phyloP scores from a whole-genome alignment of 2,329 filamentous ascomycete species.

The Pestalotiopsis sp. region DNA sequence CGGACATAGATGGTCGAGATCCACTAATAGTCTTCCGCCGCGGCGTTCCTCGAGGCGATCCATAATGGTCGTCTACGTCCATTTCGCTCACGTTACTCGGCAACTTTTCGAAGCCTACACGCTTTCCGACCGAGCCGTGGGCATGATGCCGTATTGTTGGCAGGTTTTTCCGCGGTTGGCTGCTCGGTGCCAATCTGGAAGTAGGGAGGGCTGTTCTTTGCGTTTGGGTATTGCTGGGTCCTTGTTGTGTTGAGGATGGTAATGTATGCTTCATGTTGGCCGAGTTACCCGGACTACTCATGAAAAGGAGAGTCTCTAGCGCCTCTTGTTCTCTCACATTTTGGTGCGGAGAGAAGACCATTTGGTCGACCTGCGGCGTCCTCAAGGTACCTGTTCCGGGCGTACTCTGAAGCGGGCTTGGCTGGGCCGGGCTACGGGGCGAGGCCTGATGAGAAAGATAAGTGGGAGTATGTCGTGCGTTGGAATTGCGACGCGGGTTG shows the following conservation, averaged over 20 bases:
- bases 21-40: conserved; percentile 44
- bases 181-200: conserved; percentile 30
- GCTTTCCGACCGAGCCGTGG: conserved; percentile 36
- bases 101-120: conserved; percentile 49
- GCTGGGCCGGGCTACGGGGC: conserved; percentile 38
- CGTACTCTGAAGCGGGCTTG: conserved; percentile 40
- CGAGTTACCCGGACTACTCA: conserved; percentile 77
- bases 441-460: conserved; percentile 52
- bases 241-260: conserved; percentile 37
- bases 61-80: conserved; percentile 43
- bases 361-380: conserved; percentile 46
- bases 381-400: conserved; percentile 33
- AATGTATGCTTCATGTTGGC: conserved; percentile 60
- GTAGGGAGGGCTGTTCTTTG: conserved; percentile 45
- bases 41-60: conserved; percentile 41
- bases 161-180: conserved; percentile 50
- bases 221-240: conserved; percentile 14
- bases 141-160: conserved; percentile 46
- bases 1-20: conserved; percentile 37
- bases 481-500: conserved; percentile 51
- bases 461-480: conserved; percentile 47
- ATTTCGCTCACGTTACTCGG: conserved; percentile 44
- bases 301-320: conserved; percentile 76
- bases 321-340: conserved; percentile 76
- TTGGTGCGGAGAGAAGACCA: conserved; percentile 68